Evolutionary conservation across 2,329 filamentous ascomycete genomes (phyloP), one percentile per base, ranked within the genome.

Genomic region (Botrytis fabae): DNA sequence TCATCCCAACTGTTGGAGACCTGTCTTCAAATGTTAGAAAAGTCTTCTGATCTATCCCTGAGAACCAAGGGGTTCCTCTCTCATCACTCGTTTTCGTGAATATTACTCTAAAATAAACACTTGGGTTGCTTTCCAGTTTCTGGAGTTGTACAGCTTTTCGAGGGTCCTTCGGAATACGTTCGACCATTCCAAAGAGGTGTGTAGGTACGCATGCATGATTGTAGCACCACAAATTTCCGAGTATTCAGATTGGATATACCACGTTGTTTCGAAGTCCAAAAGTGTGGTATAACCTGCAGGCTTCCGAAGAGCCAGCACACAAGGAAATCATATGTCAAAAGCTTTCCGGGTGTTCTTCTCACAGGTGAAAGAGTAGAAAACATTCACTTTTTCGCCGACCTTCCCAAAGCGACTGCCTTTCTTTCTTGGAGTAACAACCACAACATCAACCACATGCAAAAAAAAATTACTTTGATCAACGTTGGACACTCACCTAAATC

Each of bases 241-340:
- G 60, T 46, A n/a, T 20, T 54, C 44, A 63, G 42, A 57, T 57
- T 42, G 40, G n/a, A n/a, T 54, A 48, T 42, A 69, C 63, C 63
- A 72, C 70, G 42, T 72, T 69, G 32, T 14, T 51, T 38, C 32
- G 40, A 69, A 69, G 42, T 48, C 28, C 28, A 38, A 57, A 25
- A 46, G 42, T 35, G 64, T 73, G 44, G 61, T 22, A 73, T 69
- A 44, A 48, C 46, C 72, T 75, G 69, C 74, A 73, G 40, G 28
- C 66, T 68, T 69, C 69, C 74, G 72, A 57, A 46, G 22, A 69
- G 70, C 73, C 73, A 74, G 28, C 69, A 70, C 71, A 73, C 62
- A 20, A 61, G 57, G 35, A 28, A 70, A 38, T 70, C 20, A 70
- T 51, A 42, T 59, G 32, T 59, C 22, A 51, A 25, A 40, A 69